Conservation (phyloP, 805 yeast genomes). For the Kodamaea hsintzibuensis region DNA sequence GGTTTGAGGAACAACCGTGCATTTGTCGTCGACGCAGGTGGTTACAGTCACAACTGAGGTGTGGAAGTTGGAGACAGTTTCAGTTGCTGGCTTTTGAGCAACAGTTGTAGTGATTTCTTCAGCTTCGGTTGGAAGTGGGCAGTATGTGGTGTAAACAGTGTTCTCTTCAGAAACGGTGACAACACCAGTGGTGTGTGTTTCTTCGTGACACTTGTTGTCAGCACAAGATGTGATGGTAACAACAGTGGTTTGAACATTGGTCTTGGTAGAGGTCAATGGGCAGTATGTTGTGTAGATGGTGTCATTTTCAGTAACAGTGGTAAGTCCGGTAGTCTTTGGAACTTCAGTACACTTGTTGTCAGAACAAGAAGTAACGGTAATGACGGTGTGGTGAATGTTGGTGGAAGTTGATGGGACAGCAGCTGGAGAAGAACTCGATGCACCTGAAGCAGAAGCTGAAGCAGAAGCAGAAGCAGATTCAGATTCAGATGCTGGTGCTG, state of each 20-base stretch:
- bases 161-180: slow-evolving; percentile 33
- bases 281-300: slow-evolving; percentile 27
- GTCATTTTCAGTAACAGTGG: slow-evolving; percentile 18
- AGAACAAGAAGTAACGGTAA: slow-evolving; percentile 32
- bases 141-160: slow-evolving; percentile 36
- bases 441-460: slow-evolving; percentile 18
- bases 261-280: slow-evolving; percentile 19
- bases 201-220: slow-evolving; percentile 25
- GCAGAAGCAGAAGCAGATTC: slow-evolving; percentile 21
- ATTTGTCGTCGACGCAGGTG: slow-evolving; percentile 37
- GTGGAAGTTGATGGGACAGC: slow-evolving; percentile 18
- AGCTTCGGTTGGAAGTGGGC: slow-evolving; percentile 19
- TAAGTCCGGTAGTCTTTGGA: slow-evolving; percentile 15
- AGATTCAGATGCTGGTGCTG: slow-evolving; percentile 32
- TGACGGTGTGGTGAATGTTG: slow-evolving; percentile 17
- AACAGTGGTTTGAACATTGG: slow-evolving; percentile 23
- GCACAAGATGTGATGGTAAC: slow-evolving; percentile 38
- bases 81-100: not conserved
- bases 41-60: slow-evolving; percentile 36
- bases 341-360: slow-evolving; percentile 23
- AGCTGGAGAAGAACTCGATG: slow-evolving; percentile 34
- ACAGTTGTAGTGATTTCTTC: not conserved
- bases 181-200: slow-evolving; percentile 32
- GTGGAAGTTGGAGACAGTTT: slow-evolving; percentile 6
- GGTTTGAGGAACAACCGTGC: slow-evolving; percentile 24